A percentile compares a stretch with the other conserved stretches of the same genome.
Evolutionary conservation across 2,329 filamentous ascomycete genomes (phyloP).

Genomic region (Pseudopyrenochaeta lycopersici): DNA sequence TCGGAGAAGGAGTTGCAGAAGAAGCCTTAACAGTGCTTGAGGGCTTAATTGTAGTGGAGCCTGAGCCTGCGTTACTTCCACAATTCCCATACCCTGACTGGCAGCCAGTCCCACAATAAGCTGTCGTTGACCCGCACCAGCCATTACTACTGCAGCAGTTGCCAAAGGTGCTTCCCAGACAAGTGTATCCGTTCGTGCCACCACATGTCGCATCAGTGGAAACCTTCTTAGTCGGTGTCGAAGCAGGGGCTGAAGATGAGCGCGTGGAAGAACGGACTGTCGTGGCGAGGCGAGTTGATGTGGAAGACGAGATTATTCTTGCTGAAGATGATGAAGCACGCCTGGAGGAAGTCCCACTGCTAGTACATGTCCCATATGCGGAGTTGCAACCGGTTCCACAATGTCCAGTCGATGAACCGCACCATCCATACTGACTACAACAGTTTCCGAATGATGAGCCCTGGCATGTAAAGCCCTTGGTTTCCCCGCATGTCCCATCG

Average conservation of each 20-base stretch:
- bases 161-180: slow-evolving; percentile 24
- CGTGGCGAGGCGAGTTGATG: slow-evolving; percentile 42
- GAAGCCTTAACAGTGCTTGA: slow-evolving; percentile 22
- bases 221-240: slow-evolving; percentile 39
- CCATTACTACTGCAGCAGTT: slow-evolving; percentile 55
- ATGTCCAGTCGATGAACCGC: slow-evolving; percentile 43
- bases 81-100: slow-evolving; percentile 45
- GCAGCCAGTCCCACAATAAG: slow-evolving; percentile 40
- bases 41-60: slow-evolving; percentile 14
- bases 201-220: slow-evolving; percentile 53
- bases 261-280: slow-evolving; percentile 26
- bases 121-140: slow-evolving; percentile 52
- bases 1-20: slow-evolving; percentile 19
- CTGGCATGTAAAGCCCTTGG: slow-evolving; percentile 52
- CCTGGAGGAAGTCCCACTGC: slow-evolving; percentile 10
- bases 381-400: slow-evolving; percentile 44
- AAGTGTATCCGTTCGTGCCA: slow-evolving; percentile 45
- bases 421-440: slow-evolving; percentile 55
- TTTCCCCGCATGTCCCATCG: slow-evolving; percentile 54
- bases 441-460: slow-evolving; percentile 56
- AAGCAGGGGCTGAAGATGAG: slow-evolving; percentile 23
- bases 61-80: slow-evolving; percentile 20
- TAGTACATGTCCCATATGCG: slow-evolving; percentile 40
- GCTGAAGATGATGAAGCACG: slow-evolving; percentile 3
- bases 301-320: too few species aligned